Base-by-base conservation (phyloP, 352 stramenopile species). In the Globisporangium yorkense region DNA sequence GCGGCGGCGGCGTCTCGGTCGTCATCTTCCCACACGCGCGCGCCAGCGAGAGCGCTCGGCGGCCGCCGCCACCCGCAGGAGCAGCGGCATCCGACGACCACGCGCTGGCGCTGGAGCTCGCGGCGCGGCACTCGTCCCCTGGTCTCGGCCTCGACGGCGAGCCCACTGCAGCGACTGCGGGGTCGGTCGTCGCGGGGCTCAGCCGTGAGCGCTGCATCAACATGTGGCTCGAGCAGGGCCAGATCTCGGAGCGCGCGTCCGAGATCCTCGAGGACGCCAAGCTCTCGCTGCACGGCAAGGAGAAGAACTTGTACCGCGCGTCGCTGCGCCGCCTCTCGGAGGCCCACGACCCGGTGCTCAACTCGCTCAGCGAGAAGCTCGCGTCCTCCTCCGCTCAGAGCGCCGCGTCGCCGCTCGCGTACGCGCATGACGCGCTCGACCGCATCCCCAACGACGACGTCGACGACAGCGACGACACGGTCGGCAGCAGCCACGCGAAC, bases 191-290 rank as follows among this genome's bases (percentile, higher is more conserved):
- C 21, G 58, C 58, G 8, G 51, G 58, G 1, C 33, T 65, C 37
- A 81, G 71, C 57, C 71, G 81, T 51, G 79, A 91, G 62, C 66
- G 77, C 44, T 81, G 77, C 24, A 92, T 90, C 61, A 88, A 80
- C 56, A 90, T 88, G 80, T 92, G 83, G 83, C 69, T 77, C 50
- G 62, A 92, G 54, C 80, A 90, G 61, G 84, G 84, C 41, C 63
- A 88, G 62, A 89, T 94, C 45, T 94, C 84, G 29, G 81, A 85
- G 51, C 80, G 79, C 27, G 84, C 84, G 50, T 88, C 79, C 0
- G 84, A 94, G 62, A 91, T 94, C 31, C 56, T 94, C 6, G 84
- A 91, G 51, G 84, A 94, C 63, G 84, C 84, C 9, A 88, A 82
- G 52, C 67, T 92, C 27, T 79, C 79, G 33, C 62, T 89, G 35